These are phyloP conservation scores for Botrytis sinoallii DNA, from an alignment of 2,329 filamentous ascomycete genomes.

Conservation along the genomic window DNA sequence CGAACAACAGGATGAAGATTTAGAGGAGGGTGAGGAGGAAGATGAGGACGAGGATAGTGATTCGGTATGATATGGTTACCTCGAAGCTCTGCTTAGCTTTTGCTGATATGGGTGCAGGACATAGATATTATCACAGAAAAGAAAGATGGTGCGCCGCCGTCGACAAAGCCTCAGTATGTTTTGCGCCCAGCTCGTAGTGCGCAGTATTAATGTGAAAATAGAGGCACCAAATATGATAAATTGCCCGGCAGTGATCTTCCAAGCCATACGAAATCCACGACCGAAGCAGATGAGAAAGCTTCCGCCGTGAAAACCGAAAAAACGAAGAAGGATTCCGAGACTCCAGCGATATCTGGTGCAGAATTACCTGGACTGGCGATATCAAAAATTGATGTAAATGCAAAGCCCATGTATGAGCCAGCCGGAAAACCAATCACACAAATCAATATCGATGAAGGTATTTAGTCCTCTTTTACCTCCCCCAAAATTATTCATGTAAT, in stretches of 20 bases:
- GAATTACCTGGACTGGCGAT: conserved; percentile 64
- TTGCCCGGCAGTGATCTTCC: background rate
- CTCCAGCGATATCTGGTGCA: conserved; percentile 45
- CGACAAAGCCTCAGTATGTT: conserved; percentile 44
- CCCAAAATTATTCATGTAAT: background rate
- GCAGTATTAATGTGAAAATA: conserved; percentile 21
- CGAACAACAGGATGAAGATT: conserved; percentile 48
- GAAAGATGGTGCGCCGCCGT: conserved; percentile 60
- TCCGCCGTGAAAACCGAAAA: conserved; percentile 48
- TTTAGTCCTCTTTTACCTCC: conserved; percentile 7
- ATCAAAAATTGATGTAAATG: conserved; percentile 82
- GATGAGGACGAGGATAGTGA: conserved; percentile 57
- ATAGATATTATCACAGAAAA: conserved; percentile 67
- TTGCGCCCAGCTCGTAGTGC: background rate
- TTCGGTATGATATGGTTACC: conserved; percentile 45
- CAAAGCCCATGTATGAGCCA: conserved; percentile 72
- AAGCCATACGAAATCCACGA: conserved; percentile 44
- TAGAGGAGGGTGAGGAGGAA: conserved; percentile 63
- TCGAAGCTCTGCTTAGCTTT: background rate
- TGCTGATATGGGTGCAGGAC: conserved; percentile 45
- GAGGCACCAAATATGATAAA: conserved; percentile 40
- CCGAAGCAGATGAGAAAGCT: conserved; percentile 48
- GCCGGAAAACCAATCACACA: conserved; percentile 80
- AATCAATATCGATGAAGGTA: conserved; percentile 68
- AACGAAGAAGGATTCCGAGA: conserved; percentile 30